Evolutionary conservation across 805 yeast genomes (phyloP), one percentile per base, ranked within the genome.

Genomic region (Candida michaelii): DNA sequence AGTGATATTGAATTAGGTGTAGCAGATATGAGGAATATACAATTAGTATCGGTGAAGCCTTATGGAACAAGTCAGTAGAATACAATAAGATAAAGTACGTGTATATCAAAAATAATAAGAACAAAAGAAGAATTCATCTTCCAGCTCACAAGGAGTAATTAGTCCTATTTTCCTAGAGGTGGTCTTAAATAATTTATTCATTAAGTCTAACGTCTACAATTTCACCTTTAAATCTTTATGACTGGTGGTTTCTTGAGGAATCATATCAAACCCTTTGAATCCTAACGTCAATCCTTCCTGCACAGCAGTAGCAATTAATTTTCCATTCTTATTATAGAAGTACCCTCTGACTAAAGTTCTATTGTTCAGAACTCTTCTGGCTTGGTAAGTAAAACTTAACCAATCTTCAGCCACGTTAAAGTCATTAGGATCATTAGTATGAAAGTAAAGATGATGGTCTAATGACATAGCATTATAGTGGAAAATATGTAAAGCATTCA

Each of bases 381-480:
- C 60, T 46, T 66, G 74, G 49, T 67, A 67, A 13, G 58, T 51
- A 40, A 67, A 60, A 7, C 63, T 53, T 27, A 66, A 51, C 73
- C 74, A 70, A 24, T 66, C 69, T 32, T 53, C 54, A 25, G 61
- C 58, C 5, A 65, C 48, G 39, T 69, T 67, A 34, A 65, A 58
- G 16, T 52, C 56, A 2, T 43, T 39, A 19, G 50, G 51, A 25
- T 62, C 59, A 32, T 54, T 59, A 27, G 52, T 49, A 39, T 70
- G 75, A 48, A 70, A 70, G 45, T 69, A 69, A 13, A 70, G 56
- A 48, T 69, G 74, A 52, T 70, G 75, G 49, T 69, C 74, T 21
- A 70, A 51, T 4, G 73, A 66, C 74, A 70, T 69, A 18, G 74
- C 75, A 42, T 63, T 65, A 53, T 70, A 70, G 47, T 70, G 75